Evolutionary conservation across 306 rosid species (phyloP).

Genomic region (Pyrus communis): DNA sequence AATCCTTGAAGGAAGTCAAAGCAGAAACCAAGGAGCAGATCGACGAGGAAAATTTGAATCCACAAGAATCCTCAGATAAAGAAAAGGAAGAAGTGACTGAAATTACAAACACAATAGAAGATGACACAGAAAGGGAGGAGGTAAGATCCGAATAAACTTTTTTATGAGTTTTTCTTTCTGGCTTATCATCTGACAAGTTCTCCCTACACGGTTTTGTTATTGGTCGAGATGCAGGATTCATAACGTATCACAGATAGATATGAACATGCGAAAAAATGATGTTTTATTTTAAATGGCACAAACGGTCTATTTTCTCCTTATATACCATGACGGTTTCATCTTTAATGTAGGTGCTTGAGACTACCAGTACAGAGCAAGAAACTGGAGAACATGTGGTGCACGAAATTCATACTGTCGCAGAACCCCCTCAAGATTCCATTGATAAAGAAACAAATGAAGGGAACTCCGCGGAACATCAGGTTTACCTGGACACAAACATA

Average conservation of each 20-base stretch:
- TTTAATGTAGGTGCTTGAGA: no score
- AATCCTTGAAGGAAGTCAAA: conserved; percentile 14
- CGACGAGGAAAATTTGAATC: not conserved
- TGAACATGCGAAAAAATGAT: no score
- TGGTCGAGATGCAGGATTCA: no score
- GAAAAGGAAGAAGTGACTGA: conserved; percentile 16
- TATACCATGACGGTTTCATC: no score
- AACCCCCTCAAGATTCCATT: no score
- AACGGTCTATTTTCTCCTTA: no score
- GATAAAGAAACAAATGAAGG: not conserved
- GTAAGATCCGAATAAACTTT: conserved; percentile 3
- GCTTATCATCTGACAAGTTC: not conserved
- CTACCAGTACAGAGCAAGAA: no score
- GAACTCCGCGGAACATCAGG: conserved; percentile 11
- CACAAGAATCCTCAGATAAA: not conserved
- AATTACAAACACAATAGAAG: not conserved
- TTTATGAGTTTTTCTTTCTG: not conserved
- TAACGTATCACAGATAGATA: no score
- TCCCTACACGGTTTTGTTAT: no score
- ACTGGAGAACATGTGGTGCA: no score
- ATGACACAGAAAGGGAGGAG: conserved; percentile 6
- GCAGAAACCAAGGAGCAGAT: not conserved
- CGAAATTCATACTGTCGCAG: no score
- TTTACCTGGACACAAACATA: not conserved
- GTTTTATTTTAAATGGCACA: no score